A percentile compares a stretch with the other conserved stretches of the same genome.
phyloP scores from a whole-genome alignment of 305 asterid species.

The Fraxinus platypoda region DNA sequence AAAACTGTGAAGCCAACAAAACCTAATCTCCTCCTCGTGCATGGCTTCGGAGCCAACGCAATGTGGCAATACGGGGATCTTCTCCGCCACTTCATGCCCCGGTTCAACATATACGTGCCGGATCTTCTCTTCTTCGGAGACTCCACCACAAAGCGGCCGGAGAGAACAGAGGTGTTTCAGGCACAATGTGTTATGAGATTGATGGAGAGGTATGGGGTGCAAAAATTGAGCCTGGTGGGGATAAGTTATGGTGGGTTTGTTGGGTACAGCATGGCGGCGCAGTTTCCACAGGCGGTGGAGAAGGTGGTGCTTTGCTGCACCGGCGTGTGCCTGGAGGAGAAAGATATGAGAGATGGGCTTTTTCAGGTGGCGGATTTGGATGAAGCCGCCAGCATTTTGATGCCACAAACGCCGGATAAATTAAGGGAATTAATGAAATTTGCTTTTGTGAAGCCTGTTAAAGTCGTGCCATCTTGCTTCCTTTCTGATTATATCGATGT shows the following conservation, averaged over 20 bases:
- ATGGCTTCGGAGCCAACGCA: slow-evolving; percentile 95
- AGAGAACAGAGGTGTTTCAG: slow-evolving; percentile 75
- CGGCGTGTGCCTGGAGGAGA: slow-evolving; percentile 86
- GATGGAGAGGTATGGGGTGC: slow-evolving; percentile 60
- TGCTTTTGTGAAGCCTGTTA: slow-evolving; percentile 63
- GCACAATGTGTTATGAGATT: slow-evolving; percentile 70
- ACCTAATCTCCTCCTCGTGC: slow-evolving; percentile 71
- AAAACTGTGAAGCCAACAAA: slow-evolving; percentile 43
- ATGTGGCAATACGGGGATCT: slow-evolving; percentile 96
- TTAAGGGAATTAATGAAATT: slow-evolving; percentile 62
- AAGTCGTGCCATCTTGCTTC: slow-evolving; percentile 66
- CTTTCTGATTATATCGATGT: slow-evolving; percentile 79
- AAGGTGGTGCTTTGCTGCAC: slow-evolving; percentile 79
- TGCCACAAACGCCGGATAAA: slow-evolving; percentile 88
- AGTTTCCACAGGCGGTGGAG: slow-evolving; percentile 63
- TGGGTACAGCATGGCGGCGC: slow-evolving; percentile 74
- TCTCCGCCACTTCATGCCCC: slow-evolving; percentile 68
- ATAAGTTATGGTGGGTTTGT: slow-evolving; percentile 90
- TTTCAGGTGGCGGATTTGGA: slow-evolving; percentile 76
- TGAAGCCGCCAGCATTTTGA: slow-evolving; percentile 69
- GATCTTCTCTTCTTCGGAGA: slow-evolving; percentile 80
- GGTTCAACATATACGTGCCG: slow-evolving; percentile 82
- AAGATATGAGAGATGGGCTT: slow-evolving; percentile 65
- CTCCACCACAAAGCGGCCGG: slow-evolving; percentile 58
- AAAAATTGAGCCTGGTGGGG: slow-evolving; percentile 64